These are phyloP conservation scores for Takakia lepidozioides DNA, from an alignment of 225 moss, liverwort and hornwort genomes.

Conservation along the genomic window DNA sequence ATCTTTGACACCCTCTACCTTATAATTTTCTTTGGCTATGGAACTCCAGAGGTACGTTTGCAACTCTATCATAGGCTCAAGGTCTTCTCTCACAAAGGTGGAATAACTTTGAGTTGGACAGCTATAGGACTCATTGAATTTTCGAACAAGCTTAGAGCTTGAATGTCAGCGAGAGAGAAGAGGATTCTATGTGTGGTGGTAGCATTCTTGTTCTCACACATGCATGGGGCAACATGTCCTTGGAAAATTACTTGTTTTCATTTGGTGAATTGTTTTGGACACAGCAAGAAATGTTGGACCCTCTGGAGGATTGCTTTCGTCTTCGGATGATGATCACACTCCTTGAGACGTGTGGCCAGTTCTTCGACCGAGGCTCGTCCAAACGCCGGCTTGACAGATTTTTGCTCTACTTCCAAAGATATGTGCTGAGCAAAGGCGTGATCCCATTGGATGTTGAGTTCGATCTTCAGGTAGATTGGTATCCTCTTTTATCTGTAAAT, in stretches of 20 bases:
- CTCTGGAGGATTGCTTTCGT: constrained; percentile 94
- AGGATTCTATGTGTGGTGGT: too few relatives aligned
- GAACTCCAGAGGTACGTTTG: constrained; percentile 86
- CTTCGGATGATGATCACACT: constrained; percentile 93
- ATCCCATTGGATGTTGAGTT: constrained; percentile 99
- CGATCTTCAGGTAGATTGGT: constrained; percentile 91
- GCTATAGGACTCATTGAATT: too few relatives aligned
- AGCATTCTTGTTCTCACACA: too few relatives aligned
- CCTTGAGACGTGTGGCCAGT: constrained; percentile 96
- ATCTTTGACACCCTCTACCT: constrained; percentile 97
- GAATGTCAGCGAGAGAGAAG: too few relatives aligned
- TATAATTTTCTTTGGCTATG: constrained; percentile 80
- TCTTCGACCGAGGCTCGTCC: constrained; percentile 96
- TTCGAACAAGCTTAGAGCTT: too few relatives aligned
- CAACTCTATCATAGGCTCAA: too few relatives aligned
- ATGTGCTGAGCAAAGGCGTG: constrained; percentile 93
- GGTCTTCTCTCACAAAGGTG: too few relatives aligned
- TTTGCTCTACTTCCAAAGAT: constrained; percentile 89
- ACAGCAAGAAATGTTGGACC: constrained; percentile 91
- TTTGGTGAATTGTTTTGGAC: constrained; percentile 11
- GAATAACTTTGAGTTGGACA: too few relatives aligned
- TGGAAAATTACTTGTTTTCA: too few relatives aligned
- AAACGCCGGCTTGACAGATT: constrained; percentile 92
- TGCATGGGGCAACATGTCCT: too few relatives aligned
- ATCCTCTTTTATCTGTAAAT: too few relatives aligned